Base-by-base conservation (phyloP, 129 eudicot genomes). In the Helianthus tuberosus region DNA sequence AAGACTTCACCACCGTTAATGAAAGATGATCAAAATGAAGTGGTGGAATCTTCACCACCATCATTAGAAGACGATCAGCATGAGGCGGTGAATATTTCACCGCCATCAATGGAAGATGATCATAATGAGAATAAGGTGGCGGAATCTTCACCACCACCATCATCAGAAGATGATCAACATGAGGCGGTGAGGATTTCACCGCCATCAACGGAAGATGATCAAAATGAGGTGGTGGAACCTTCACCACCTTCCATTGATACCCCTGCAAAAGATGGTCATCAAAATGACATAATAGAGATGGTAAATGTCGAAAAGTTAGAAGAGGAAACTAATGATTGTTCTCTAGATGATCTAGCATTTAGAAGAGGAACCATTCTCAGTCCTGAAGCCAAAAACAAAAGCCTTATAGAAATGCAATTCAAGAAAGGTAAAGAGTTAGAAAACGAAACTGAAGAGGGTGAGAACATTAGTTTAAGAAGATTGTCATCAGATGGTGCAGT, bases 311-410 rank as follows among this genome's bases (percentile, higher is more conserved):
- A 70, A 67, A 61, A 39, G 73, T 64, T 67, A 8, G 53, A 10
- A 27, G 74, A 72, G 52, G 82, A 81, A 64, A 79, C 69, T 44
- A 39, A 66, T 3, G 72, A 79, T 48, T 27, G 17, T 64, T 76
- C 85, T 36, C 29, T 74, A 3, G 73, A 43, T 2, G 79, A 80
- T 68, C 64, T 80, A 49, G 67, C 25, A 68, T 85, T 85, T 77
- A 78, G 46, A 63, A 81, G 86, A 72, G 90, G 88, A 53, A 85
- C 49, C 0, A 74, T 72, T 27, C 53, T 84, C 11, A 79, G 74
- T 23, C 68, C 83, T 54, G 85, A 66, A 14, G 61, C 35, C 20
- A 85, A 76, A 25, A 68, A 71, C 11, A 77, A 36, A 35, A 75
- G 79, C 64, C 89, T 86, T 17, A 66, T 47, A 75, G 79, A 65